Evolutionary conservation across 1,284 basidiomycete species (phyloP).

Genomic region (Sparassis latifolia): DNA sequence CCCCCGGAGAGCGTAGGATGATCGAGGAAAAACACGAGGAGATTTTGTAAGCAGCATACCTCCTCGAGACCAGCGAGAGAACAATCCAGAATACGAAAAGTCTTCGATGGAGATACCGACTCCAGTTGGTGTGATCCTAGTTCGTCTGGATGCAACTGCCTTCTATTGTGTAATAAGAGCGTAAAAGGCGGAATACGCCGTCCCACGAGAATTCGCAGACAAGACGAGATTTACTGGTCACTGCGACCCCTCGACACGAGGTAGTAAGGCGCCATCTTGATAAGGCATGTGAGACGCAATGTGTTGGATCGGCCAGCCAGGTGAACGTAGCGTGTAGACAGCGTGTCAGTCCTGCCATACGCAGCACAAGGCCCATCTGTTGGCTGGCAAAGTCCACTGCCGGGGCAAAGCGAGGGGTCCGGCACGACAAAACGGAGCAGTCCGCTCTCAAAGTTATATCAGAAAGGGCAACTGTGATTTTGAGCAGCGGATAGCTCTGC

Average conservation of each 20-base stretch:
- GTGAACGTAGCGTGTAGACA: slow-evolving; percentile 48
- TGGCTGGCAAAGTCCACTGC: slow-evolving; percentile 21
- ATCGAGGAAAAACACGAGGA: slow-evolving; percentile 63
- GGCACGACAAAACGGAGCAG: slow-evolving; percentile 22
- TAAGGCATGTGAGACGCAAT: slow-evolving; percentile 51
- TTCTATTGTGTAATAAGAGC: slow-evolving; percentile 21
- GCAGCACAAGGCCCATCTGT: slow-evolving; percentile 39
- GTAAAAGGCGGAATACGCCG: slow-evolving; percentile 31
- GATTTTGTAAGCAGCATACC: slow-evolving; percentile 38
- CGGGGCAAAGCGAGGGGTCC: slow-evolving; percentile 19
- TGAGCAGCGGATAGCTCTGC: slow-evolving; percentile 17
- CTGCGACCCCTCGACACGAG: slow-evolving; percentile 30
- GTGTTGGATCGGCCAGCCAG: slow-evolving; percentile 50
- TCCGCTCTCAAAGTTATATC: slow-evolving; percentile 12
- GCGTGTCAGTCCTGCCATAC: slow-evolving; percentile 53
- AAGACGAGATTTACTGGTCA: slow-evolving; percentile 22
- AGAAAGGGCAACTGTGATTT: slow-evolving; percentile 23
- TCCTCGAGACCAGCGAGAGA: slow-evolving; percentile 25
- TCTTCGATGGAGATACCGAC: slow-evolving; percentile 26
- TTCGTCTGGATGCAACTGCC: slow-evolving; percentile 13
- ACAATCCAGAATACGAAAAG: slow-evolving; percentile 17
- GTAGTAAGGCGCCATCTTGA: slow-evolving; percentile 31
- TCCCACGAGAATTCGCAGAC: slow-evolving; percentile 21
- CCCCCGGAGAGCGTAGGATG: slow-evolving; percentile 46
- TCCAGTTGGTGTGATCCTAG: slow-evolving; percentile 10